Evolutionary conservation across 257 asterid genomes (phyloP), one percentile per base, ranked within the genome.

Genomic region (Solanum gracilifrons): DNA sequence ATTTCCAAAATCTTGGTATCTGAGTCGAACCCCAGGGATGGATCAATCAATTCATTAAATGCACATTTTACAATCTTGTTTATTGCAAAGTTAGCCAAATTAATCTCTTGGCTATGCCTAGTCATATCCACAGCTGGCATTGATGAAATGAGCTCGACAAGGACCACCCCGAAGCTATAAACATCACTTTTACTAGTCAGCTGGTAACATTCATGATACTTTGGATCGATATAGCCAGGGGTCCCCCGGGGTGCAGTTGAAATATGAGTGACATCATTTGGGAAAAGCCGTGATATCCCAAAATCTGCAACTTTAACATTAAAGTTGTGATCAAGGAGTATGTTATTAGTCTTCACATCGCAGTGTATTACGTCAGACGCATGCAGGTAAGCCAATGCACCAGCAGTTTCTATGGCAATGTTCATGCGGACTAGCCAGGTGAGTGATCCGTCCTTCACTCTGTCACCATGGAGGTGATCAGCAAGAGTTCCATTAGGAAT

Each of bases 131-230:
- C 87, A 9, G 87, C 87, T 5, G 79, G 79, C 62, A 84, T 12
- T 3, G 87, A 84, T 29, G 87, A 84, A 60, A 84, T 64, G 79
- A 84, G 87, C 11, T 84, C 87, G 0, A 84, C 60, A 23, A 84
- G 87, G 76, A 84, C 89, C 36, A 84, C 87, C 74, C 87, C 87
- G 6, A 84, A 84, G 55, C 87, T 84, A 36, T 84, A 84, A 16
- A 84, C 87, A n/a, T 84, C 79, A 3, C 87, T 84, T 69, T 84
- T 84, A 64, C 29, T 69, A 4, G 87, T 84, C 37, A 84, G 62
- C 87, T 84, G 74, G 58, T 84, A 84, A 23, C 87, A 84, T 18
- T 84, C 79, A 0, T 84, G 76, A 41, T 84, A 84, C 62, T 84
- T 69, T 37, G 87, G 87, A 84, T 84, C 87, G 1, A 84, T 60